Conservation (phyloP, 176 grass and related monocot species). For the Oryza glaberrima region DNA sequence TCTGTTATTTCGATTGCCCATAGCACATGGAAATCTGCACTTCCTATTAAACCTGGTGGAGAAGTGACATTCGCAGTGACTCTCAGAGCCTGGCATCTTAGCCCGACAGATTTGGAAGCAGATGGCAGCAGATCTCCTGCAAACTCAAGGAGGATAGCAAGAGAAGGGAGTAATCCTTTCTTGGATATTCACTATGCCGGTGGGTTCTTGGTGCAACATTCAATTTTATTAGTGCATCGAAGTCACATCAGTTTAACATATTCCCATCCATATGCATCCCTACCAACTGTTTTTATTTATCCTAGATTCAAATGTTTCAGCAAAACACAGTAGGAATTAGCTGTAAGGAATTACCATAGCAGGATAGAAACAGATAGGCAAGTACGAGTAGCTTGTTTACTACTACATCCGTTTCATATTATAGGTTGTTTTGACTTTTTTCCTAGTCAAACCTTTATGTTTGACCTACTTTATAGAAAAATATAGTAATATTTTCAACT, state of each 20-base stretch:
- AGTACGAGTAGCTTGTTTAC: conserved; percentile 29
- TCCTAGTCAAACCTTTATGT: too few species aligned
- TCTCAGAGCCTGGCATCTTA: conserved; percentile 95
- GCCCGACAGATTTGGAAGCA: conserved; percentile 70
- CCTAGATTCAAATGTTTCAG: conserved; percentile 5
- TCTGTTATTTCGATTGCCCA: conserved; percentile 92
- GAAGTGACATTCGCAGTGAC: conserved; percentile 89
- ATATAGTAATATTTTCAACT: too few species aligned
- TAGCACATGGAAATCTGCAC: conserved; percentile 66
- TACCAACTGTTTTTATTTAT: background rate
- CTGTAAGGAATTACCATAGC: background rate
- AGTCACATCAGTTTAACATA: conserved; percentile 10
- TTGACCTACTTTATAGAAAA: too few species aligned
- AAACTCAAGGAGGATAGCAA: conserved; percentile 73
- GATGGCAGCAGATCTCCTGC: conserved; percentile 69
- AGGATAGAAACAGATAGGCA: background rate
- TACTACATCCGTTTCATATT: too few species aligned
- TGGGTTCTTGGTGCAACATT: conserved; percentile 48
- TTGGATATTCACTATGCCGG: conserved; percentile 96
- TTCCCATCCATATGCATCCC: background rate
- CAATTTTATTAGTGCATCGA: conserved; percentile 17
- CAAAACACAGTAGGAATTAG: background rate
- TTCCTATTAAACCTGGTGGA: conserved; percentile 95
- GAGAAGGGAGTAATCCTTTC: conserved; percentile 84
- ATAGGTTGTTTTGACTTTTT: too few species aligned